Conservation (phyloP, 805 yeast genomes). For the Barnettozyma vustinii region DNA sequence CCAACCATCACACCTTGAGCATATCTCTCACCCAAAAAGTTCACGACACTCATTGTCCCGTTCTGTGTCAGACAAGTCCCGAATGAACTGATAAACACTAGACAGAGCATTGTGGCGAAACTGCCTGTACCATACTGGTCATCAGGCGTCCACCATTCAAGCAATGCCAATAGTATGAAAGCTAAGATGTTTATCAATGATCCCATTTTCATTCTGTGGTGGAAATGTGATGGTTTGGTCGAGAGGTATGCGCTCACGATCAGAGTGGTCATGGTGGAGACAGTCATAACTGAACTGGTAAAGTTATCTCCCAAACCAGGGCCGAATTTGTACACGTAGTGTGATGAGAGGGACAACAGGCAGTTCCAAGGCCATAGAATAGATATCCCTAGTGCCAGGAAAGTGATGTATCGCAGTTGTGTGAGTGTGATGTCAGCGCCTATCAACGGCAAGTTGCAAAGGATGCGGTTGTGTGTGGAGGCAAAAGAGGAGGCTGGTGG, state of each 20-base stretch:
- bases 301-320: slow-evolving; percentile 41
- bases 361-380: slow-evolving; percentile 97
- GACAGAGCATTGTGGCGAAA: slow-evolving; percentile 51
- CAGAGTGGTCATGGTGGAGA: slow-evolving; percentile 67
- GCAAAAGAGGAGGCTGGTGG: not conserved
- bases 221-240: slow-evolving; percentile 59
- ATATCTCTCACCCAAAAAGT: slow-evolving; percentile 65
- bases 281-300: slow-evolving; percentile 84
- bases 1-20: slow-evolving; percentile 94
- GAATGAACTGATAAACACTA: slow-evolving; percentile 60
- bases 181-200: slow-evolving; percentile 48
- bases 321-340: slow-evolving; percentile 55
- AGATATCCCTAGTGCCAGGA: slow-evolving; percentile 67
- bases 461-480: not conserved
- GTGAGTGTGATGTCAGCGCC: slow-evolving; percentile 12
- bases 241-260: slow-evolving; percentile 56
- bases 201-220: slow-evolving; percentile 55
- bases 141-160: slow-evolving; percentile 18
- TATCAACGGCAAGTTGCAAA: not conserved
- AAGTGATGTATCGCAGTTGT: slow-evolving; percentile 44
- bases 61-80: slow-evolving; percentile 85
- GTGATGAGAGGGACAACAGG: slow-evolving; percentile 78
- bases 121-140: slow-evolving; percentile 17
- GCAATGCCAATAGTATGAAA: slow-evolving; percentile 36
- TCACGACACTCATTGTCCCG: slow-evolving; percentile 84